phyloP scores from a whole-genome alignment of 2,329 filamentous ascomycete genomes.

The Tolypocladium endophyticum region DNA sequence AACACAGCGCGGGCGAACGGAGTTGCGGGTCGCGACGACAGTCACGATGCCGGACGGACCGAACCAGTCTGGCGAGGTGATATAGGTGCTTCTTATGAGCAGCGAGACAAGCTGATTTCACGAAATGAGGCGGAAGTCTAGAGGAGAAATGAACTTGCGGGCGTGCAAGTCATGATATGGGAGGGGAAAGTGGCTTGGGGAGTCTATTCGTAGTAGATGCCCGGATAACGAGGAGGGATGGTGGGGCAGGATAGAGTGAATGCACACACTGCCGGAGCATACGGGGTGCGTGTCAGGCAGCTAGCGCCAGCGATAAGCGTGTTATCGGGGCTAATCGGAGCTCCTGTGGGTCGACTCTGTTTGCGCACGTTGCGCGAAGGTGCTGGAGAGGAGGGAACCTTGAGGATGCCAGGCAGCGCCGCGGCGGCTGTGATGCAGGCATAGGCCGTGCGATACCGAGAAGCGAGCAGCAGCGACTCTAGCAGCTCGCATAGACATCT shows the following conservation, averaged over 20 bases:
- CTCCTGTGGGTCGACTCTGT: constrained; percentile 1
- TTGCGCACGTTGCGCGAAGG: neutral
- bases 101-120: neutral
- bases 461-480: neutral
- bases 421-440: neutral
- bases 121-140: neutral
- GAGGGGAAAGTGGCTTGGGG: neutral
- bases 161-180: neutral
- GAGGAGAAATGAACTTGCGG: neutral
- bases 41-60: neutral
- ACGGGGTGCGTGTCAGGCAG: constrained; percentile 3
- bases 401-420: no score
- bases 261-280: neutral
- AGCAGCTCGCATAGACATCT: neutral
- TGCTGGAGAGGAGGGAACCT: neutral
- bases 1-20: neutral
- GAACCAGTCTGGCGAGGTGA: neutral
- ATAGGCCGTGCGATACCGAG: neutral
- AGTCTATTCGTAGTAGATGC: neutral
- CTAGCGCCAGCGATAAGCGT: constrained; percentile 6
- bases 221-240: neutral
- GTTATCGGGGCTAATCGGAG: constrained; percentile 5
- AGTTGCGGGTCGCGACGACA: neutral
- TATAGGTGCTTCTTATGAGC: no score
- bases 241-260: neutral